Conservation (phyloP, 441 rosid genomes). For the Breynia disticha region DNA sequence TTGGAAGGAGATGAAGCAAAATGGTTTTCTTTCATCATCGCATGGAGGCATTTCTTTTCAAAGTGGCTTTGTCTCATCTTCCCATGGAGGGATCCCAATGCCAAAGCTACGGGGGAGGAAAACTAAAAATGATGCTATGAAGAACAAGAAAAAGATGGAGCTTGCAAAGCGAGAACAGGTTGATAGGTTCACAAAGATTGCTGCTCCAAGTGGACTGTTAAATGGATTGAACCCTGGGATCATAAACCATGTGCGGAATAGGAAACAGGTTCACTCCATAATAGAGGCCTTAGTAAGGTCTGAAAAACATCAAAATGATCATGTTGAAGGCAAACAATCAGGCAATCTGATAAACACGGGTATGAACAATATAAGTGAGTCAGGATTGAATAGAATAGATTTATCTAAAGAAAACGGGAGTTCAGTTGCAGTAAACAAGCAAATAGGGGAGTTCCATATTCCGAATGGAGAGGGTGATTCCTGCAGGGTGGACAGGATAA, state of each 20-base stretch:
- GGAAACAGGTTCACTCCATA: conserved; percentile 79
- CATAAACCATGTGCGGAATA: conserved; percentile 78
- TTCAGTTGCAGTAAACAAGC: conserved; percentile 25
- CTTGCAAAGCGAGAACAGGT: conserved; percentile 66
- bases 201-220: conserved; percentile 88
- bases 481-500: conserved; percentile 21
- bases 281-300: conserved; percentile 71
- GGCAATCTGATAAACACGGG: conserved; percentile 26
- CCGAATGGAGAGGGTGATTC: conserved; percentile 23
- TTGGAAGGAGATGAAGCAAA: conserved; percentile 92
- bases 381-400: conserved; percentile 23
- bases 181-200: conserved; percentile 66
- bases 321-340: conserved; percentile 21
- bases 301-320: conserved; percentile 28
- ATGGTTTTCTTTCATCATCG: conserved; percentile 60
- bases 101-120: conserved; percentile 70
- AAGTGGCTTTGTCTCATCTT: conserved; percentile 28
- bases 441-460: conserved; percentile 21
- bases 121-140: conserved; percentile 39
- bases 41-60: conserved; percentile 51
- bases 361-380: conserved; percentile 22
- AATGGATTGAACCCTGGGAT: conserved; percentile 86
- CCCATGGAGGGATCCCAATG: conserved; percentile 62
- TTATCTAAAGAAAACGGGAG: conserved; percentile 21
- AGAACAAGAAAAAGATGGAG: conserved; percentile 68